phyloP scores from a whole-genome alignment of 192 early-diverging fungal genomes.

The Allomyces macrogynus region DNA sequence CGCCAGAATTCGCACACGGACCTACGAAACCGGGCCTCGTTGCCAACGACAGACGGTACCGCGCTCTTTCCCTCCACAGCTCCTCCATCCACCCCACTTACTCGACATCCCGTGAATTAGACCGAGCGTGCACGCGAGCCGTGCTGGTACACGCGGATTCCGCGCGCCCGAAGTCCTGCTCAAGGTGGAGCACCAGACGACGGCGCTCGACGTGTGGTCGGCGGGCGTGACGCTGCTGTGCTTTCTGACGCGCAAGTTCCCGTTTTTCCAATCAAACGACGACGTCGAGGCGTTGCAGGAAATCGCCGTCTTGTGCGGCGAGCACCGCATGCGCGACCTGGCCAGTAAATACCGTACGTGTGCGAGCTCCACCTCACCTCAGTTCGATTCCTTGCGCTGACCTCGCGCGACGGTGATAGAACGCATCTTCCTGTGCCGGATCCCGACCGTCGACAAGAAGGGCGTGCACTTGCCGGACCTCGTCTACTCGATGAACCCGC shows the following conservation, averaged over 20 bases:
- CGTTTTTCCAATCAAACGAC: constrained; percentile 74
- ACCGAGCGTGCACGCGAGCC: constrained; percentile 46
- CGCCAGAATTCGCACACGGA: no score
- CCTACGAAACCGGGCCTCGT: no score
- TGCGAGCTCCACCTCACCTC: no score
- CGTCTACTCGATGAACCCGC: constrained; percentile 16
- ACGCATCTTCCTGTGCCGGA: constrained; percentile 30
- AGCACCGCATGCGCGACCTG: constrained; percentile 45
- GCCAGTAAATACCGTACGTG: constrained; percentile 38
- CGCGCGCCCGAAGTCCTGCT: constrained; percentile 83
- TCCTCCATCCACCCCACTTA: no score
- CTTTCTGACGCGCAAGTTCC: constrained; percentile 59
- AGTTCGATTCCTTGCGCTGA: background rate
- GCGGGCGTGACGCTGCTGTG: constrained; percentile 69
- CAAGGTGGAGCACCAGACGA: constrained; percentile 52
- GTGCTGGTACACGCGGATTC: constrained; percentile 83
- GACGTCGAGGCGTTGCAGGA: constrained; percentile 74
- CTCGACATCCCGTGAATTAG: constrained; percentile 6
- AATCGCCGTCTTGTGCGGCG: constrained; percentile 58
- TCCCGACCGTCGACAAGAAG: constrained; percentile 16
- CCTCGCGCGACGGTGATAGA: constrained; percentile 14
- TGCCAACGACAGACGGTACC: no score
- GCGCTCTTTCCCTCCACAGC: no score
- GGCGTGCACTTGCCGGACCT: constrained; percentile 15
- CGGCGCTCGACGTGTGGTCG: constrained; percentile 81